These are phyloP conservation scores for Aschersonia sp. DNA, from an alignment of 2,329 filamentous ascomycete genomes.

Conservation along the genomic window DNA sequence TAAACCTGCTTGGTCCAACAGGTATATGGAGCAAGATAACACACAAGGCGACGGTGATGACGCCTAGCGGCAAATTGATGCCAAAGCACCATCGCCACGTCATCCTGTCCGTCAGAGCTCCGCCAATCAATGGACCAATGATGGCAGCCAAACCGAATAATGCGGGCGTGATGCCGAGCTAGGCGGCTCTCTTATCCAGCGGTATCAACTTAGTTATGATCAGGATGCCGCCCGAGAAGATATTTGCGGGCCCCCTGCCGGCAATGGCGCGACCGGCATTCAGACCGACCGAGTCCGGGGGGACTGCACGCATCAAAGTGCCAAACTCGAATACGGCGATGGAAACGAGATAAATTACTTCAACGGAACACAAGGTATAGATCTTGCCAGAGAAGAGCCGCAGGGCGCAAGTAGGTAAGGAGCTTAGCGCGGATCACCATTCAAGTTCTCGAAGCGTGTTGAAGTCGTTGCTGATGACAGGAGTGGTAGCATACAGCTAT, in stretches of 20 bases:
- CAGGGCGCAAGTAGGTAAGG: constrained; percentile 30
- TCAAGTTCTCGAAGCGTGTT: constrained; percentile 11
- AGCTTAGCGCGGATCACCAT: constrained; percentile 37
- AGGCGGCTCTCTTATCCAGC: constrained; percentile 36
- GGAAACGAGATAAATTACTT: constrained; percentile 26
- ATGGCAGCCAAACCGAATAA: constrained; percentile 42
- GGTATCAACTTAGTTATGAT: constrained; percentile 27
- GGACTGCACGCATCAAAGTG: constrained; percentile 27
- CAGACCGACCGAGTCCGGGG: constrained; percentile 30
- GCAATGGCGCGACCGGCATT: constrained; percentile 37
- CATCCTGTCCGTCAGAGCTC: constrained; percentile 31
- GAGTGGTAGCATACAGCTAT: neutral
- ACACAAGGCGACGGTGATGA: constrained; percentile 31
- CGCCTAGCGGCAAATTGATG: constrained; percentile 31
- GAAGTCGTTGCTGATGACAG: neutral
- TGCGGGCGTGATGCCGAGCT: constrained; percentile 37
- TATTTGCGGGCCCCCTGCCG: constrained; percentile 33
- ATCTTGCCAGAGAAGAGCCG: constrained; percentile 34
- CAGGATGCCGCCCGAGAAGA: constrained; percentile 34
- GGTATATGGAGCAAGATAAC: constrained; percentile 27
- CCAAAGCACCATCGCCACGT: constrained; percentile 40
- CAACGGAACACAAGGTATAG: constrained; percentile 35
- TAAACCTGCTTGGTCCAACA: too few species aligned
- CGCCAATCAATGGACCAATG: constrained; percentile 34
- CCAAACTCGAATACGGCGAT: constrained; percentile 29